Percentiles rank a stretch among this genome's conserved stretches.
Conservation (phyloP, 2,329 filamentous ascomycete species). For the Nemania abortiva region DNA sequence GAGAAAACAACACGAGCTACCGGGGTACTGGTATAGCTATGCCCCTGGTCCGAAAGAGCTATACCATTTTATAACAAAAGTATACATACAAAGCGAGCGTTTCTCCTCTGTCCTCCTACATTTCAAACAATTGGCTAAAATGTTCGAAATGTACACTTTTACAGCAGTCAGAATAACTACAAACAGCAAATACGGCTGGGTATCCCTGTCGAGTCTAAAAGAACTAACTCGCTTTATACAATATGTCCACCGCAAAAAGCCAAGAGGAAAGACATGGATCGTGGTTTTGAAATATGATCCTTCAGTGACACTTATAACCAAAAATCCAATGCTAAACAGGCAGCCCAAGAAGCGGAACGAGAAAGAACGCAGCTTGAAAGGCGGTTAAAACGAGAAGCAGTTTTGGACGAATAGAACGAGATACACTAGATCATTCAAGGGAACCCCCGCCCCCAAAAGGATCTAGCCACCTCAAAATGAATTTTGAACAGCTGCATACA, state of each 20-base stretch:
- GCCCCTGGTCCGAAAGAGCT: conserved; percentile 29
- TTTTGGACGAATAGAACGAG: too few relatives aligned
- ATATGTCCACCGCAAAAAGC: conserved; percentile 24
- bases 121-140: conserved; percentile 15
- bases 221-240: conserved; percentile 25
- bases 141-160: conserved; percentile 14
- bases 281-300: conserved; percentile 33
- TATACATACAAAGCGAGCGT: conserved; percentile 29
- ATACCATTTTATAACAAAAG: conserved; percentile 30
- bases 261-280: conserved; percentile 23
- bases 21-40: conserved; percentile 10
- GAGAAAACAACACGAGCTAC: conserved; percentile 5
- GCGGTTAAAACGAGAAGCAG: conserved; percentile 17
- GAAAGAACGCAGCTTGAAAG: conserved; percentile 28
- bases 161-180: conserved; percentile 28
- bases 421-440: too few relatives aligned
- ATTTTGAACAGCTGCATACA: too few relatives aligned
- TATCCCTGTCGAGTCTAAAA: conserved; percentile 30
- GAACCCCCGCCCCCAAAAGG: too few relatives aligned
- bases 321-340: conserved; percentile 9
- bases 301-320: conserved; percentile 21
- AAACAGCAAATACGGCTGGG: conserved; percentile 31
- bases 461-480: too few relatives aligned
- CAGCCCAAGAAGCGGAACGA: conserved; percentile 22
- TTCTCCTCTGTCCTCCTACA: conserved; percentile 21